Conservation (phyloP, 371 early-diverging fungal genomes). For the Catenaria anguillulae region DNA sequence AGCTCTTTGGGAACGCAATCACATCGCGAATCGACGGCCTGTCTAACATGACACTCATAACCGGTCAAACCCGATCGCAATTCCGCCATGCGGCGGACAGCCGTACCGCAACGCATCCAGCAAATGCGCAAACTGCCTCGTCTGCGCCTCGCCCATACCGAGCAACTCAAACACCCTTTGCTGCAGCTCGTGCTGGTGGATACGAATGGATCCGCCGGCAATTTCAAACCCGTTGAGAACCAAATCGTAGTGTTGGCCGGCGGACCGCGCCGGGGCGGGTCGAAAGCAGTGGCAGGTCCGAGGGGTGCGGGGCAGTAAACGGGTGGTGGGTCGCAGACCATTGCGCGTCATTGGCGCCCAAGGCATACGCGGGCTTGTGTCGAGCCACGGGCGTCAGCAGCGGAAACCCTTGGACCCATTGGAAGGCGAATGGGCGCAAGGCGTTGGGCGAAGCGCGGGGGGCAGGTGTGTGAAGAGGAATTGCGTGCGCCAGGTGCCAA, state of each 20-base stretch:
- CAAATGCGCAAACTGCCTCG: constrained; percentile 58
- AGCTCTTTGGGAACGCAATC: constrained; percentile 82
- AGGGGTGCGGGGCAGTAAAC: constrained; percentile 66
- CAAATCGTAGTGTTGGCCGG: constrained; percentile 77
- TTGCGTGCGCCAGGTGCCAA: neutral
- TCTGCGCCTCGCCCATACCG: constrained; percentile 25
- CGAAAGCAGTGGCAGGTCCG: constrained; percentile 45
- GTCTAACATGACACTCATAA: constrained; percentile 58
- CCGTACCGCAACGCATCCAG: constrained; percentile 64
- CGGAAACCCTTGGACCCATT: constrained; percentile 84
- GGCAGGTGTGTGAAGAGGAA: neutral
- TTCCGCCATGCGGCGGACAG: constrained; percentile 85
- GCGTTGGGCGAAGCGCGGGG: neutral
- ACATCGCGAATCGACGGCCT: constrained; percentile 70
- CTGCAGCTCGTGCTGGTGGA: constrained; percentile 66
- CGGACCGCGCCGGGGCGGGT: constrained; percentile 36
- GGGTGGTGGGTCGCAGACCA: constrained; percentile 77
- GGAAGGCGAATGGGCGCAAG: constrained; percentile 47
- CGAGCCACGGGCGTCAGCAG: constrained; percentile 54
- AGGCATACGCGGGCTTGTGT: neutral
- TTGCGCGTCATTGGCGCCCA: constrained; percentile 11
- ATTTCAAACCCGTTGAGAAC: constrained; percentile 83
- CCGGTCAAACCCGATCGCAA: constrained; percentile 78
- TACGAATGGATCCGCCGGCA: constrained; percentile 82
- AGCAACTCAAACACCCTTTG: constrained; percentile 52